These are phyloP conservation scores for Nemania sp. DNA, from an alignment of 2,329 filamentous ascomycete species.

Conservation along the genomic window DNA sequence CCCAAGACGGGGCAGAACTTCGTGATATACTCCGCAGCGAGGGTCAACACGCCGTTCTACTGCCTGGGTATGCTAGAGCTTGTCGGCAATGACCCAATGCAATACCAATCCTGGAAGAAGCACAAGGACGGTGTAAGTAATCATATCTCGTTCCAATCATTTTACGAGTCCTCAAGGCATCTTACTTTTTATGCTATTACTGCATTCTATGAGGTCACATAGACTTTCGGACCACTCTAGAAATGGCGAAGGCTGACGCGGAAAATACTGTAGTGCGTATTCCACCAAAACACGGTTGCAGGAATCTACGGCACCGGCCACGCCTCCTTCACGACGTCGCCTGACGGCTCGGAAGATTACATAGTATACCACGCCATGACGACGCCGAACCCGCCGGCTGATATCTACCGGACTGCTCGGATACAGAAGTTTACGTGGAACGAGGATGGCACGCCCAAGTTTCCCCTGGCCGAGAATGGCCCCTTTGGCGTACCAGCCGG, in stretches of 20 bases:
- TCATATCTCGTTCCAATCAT: background rate
- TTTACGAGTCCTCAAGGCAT: too few relatives aligned
- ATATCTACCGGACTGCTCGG: conserved; percentile 42
- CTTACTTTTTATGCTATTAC: too few relatives aligned
- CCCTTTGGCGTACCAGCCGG: conserved; percentile 42
- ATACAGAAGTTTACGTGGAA: conserved; percentile 44
- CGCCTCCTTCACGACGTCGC: conserved; percentile 43
- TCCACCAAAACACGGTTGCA: conserved; percentile 42
- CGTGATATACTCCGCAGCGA: conserved; percentile 44
- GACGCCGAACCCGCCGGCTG: conserved; percentile 39
- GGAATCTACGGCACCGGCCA: conserved; percentile 44
- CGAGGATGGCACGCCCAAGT: conserved; percentile 41
- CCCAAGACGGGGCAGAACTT: conserved; percentile 44
- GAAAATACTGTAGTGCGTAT: conserved; percentile 35
- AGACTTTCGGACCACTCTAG: too few relatives aligned
- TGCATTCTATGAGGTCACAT: background rate
- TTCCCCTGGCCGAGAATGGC: conserved; percentile 43
- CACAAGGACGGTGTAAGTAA: conserved; percentile 35
- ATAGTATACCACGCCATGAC: conserved; percentile 45
- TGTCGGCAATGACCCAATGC: conserved; percentile 44
- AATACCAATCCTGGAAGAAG: conserved; percentile 44
- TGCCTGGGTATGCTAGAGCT: conserved; percentile 45
- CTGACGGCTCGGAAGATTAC: conserved; percentile 42
- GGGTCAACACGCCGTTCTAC: conserved; percentile 45
- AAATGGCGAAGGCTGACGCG: background rate